phyloP scores from a whole-genome alignment of 2,329 filamentous ascomycete genomes.

The Pleoardoris graminearum region DNA sequence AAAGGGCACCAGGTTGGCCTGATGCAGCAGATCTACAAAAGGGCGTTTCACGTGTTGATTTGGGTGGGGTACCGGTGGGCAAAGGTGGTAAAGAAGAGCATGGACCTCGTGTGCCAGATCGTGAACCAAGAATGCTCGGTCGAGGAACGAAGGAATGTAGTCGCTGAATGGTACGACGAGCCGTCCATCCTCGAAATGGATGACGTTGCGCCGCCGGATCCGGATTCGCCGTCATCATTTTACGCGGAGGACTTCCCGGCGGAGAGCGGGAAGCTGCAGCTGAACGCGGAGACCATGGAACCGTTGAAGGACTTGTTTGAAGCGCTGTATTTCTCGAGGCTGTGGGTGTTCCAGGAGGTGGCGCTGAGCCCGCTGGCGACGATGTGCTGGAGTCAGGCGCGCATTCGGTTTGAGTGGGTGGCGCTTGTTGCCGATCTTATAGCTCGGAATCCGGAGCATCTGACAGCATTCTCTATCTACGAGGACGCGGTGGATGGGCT shows the following conservation, averaged over 20 bases:
- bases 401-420: slow-evolving; percentile 2
- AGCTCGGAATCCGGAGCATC: background rate
- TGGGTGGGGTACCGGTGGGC: background rate
- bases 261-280: background rate
- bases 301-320: background rate
- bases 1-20: slow-evolving; percentile 16
- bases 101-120: background rate
- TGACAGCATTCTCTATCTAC: background rate
- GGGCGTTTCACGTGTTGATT: background rate
- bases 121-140: slow-evolving; percentile 1
- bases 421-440: slow-evolving; percentile 1
- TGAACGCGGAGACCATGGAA: background rate
- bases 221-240: background rate
- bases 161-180: slow-evolving; percentile 2
- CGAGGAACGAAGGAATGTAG: background rate
- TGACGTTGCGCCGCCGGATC: background rate
- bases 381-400: background rate
- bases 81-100: background rate
- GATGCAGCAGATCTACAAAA: slow-evolving; percentile 20
- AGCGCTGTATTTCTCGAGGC: slow-evolving; percentile 1
- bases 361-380: slow-evolving; percentile 3
- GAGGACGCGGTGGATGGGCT: background rate
- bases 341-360: slow-evolving; percentile 9
- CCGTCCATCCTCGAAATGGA: background rate
- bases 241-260: background rate